Evolutionary conservation across 108 stramenopile species (phyloP).

Genomic region (Nitzschia sp.): DNA sequence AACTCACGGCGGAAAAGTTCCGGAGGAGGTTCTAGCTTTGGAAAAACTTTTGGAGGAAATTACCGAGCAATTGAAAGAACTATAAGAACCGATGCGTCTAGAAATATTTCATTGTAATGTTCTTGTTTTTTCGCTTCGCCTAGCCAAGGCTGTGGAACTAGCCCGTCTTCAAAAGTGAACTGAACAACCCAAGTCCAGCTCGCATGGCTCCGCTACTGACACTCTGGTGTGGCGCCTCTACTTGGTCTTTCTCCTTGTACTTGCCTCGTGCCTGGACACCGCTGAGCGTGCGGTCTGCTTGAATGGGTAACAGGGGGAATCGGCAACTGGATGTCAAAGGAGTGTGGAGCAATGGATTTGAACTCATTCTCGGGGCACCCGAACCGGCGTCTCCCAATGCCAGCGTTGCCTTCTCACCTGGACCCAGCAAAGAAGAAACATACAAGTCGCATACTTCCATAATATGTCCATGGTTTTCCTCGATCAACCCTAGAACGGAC

Average conservation of each 20-base stretch:
- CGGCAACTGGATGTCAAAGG: constrained; percentile 76
- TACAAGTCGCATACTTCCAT: constrained; percentile 68
- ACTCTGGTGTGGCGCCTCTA: constrained; percentile 26
- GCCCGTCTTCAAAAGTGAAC: constrained; percentile 78
- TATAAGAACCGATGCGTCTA: neutral
- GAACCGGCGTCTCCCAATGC: constrained; percentile 22
- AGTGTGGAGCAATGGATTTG: constrained; percentile 49
- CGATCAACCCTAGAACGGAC: constrained; percentile 25
- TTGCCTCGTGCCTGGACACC: constrained; percentile 78
- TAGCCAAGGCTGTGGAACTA: constrained; percentile 6
- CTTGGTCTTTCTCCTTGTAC: constrained; percentile 49
- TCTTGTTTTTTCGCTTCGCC: too few relatives aligned
- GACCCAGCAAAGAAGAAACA: constrained; percentile 72
- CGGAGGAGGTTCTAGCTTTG: constrained; percentile 41
- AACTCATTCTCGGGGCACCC: constrained; percentile 7
- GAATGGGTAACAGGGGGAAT: constrained; percentile 78
- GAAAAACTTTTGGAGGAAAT: constrained; percentile 48
- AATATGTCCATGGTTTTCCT: constrained; percentile 56
- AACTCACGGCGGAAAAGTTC: constrained; percentile 31
- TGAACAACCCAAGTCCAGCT: constrained; percentile 73
- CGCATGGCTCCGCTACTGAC: constrained; percentile 64
- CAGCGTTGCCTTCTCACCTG: constrained; percentile 32
- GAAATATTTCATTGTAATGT: too few relatives aligned
- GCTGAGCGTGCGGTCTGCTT: constrained; percentile 76
- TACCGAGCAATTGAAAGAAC: constrained; percentile 8